Evolutionary conservation across 2,329 filamentous ascomycete species (phyloP), one percentile per base, ranked within the genome.

Genomic region (Colletotrichum sublineola): DNA sequence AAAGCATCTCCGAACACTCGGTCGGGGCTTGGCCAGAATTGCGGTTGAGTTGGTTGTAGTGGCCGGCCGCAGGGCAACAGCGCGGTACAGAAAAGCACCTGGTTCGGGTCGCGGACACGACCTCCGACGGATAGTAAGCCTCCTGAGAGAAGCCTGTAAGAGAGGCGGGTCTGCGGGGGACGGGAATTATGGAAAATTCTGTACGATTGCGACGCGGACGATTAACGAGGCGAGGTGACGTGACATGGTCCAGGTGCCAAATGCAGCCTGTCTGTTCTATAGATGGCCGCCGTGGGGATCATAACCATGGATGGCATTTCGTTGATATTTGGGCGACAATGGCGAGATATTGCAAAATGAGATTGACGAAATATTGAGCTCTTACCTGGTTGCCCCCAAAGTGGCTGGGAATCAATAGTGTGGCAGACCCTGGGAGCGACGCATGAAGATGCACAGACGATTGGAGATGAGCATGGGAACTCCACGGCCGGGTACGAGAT

Each of bases 401-500:
- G n/a, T 24, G 42, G 24, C 40, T n/a, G 52, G 36, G 38, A 46
- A 52, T 40, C 65, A 63, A 67, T 66, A 66, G 63, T 58, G 33
- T n/a, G 36, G 24, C 9, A 36, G 48, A 57, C 55, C 55, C 70
- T 56, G 60, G 70, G 31, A 29, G 46, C 24, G 42, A 48, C 44
- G 73, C 71, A 74, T 74, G 64, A 74, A 71, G 61, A 57, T 68
- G 71, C 73, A 74, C 71, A 42, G 73, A 74, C 71, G 52, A 20
- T 46, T 74, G 64, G 73, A 74, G 71, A 74, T 74, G 73, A 74
- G 71, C 66, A 12, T 70, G 63, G 52, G 53, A 53, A 57, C 44
- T 46, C 58, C 56, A 63, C 67, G 52, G 56, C 66, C 67, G 62
- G 67, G 68, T 72, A 69, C 66, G 60, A 69, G 66, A 57, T 61